Evolutionary conservation across 352 stramenopile species (phyloP).

Genomic region (Phytophthora ohioensis): DNA sequence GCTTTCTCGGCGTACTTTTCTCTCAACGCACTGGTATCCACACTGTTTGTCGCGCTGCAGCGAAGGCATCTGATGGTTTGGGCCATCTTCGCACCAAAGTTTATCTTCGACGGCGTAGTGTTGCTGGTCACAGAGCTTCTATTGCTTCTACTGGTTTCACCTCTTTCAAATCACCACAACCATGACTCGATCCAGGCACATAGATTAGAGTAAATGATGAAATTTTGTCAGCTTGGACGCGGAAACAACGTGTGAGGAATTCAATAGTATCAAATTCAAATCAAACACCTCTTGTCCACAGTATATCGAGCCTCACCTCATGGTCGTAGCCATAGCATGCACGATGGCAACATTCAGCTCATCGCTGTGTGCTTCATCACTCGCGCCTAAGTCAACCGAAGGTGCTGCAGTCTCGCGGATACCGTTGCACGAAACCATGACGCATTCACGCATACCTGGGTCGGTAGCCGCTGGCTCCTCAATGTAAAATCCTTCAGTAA

Average conservation of each 20-base stretch:
- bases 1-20: constrained; percentile 57
- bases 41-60: constrained; percentile 85
- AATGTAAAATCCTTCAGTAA: constrained; percentile 64
- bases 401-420: constrained; percentile 57
- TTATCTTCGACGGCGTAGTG: constrained; percentile 84
- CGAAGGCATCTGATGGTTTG: constrained; percentile 93
- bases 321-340: constrained; percentile 48
- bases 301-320: constrained; percentile 16
- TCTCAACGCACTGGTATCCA: constrained; percentile 75
- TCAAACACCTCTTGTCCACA: neutral
- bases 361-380: constrained; percentile 46
- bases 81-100: constrained; percentile 94
- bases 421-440: constrained; percentile 61
- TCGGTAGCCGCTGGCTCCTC: constrained; percentile 56
- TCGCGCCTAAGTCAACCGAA: constrained; percentile 11
- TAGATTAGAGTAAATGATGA: constrained; percentile 26
- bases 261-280: neutral
- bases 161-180: constrained; percentile 23
- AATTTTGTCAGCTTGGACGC: neutral
- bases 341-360: constrained; percentile 60
- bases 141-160: constrained; percentile 47
- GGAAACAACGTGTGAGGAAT: too few relatives aligned
- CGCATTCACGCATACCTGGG: constrained; percentile 48
- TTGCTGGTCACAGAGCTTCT: constrained; percentile 64
- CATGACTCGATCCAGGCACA: constrained; percentile 7